phyloP scores from a whole-genome alignment of 140 eudicot genomes.

The Ambrosia hybrid region DNA sequence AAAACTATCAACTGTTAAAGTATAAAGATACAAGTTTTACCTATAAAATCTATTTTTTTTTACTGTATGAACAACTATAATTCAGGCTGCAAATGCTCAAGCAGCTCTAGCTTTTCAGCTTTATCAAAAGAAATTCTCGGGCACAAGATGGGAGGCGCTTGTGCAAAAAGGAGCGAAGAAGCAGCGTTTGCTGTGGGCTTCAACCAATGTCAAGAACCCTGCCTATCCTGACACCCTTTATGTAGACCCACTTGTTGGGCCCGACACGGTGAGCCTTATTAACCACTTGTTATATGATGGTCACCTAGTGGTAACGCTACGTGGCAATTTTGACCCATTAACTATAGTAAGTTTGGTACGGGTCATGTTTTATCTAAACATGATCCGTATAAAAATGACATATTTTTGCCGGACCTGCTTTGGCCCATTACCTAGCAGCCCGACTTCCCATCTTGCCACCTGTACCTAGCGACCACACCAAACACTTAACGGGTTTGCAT shows the following conservation, averaged over 20 bases:
- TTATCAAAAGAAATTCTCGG: constrained; percentile 96
- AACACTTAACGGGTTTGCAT: constrained; percentile 7
- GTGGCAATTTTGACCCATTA: not conserved
- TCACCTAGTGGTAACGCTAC: not conserved
- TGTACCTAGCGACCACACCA: too few relatives aligned
- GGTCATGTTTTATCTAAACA: too few relatives aligned
- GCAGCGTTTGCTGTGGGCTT: constrained; percentile 97
- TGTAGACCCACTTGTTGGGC: constrained; percentile 96
- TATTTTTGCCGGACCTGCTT: too few relatives aligned
- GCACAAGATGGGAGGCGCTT: constrained; percentile 99
- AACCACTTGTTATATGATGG: not conserved
- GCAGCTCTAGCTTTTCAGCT: constrained; percentile 95
- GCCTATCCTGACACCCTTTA: constrained; percentile 94
- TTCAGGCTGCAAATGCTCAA: constrained; percentile 99
- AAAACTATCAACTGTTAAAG: not conserved
- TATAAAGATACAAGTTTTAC: not conserved
- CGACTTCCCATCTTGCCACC: too few relatives aligned
- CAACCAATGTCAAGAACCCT: constrained; percentile 97
- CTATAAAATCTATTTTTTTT: not conserved
- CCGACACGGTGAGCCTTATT: constrained; percentile 71
- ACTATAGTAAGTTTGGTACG: too few relatives aligned
- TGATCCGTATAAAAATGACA: not conserved
- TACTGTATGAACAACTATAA: constrained; percentile 7
- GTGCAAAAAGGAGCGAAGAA: constrained; percentile 98
- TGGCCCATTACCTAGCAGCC: too few relatives aligned